These are phyloP conservation scores for Escallonia herrerae DNA, from an alignment of 129 eudicot species.

Conservation along the genomic window DNA sequence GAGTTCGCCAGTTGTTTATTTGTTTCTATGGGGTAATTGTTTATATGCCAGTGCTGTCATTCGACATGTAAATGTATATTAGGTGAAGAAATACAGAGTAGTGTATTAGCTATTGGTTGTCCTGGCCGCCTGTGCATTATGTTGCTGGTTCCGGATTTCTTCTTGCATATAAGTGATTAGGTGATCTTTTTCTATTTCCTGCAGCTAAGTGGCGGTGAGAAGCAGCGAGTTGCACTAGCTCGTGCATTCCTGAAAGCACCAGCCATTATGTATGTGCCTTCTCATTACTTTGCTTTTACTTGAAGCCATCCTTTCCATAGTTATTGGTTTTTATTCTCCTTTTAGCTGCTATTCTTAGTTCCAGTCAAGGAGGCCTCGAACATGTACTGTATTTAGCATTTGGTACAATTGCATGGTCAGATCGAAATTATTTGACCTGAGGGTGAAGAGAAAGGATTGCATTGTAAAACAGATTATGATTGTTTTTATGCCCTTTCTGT, in stretches of 20 bases:
- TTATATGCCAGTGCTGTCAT: too few relatives aligned
- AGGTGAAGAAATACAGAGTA: not conserved
- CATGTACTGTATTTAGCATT: too few relatives aligned
- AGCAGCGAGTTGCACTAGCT: conserved; percentile 92
- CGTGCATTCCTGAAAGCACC: conserved; percentile 96
- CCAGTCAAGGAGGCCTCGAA: too few relatives aligned
- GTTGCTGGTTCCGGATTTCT: too few relatives aligned
- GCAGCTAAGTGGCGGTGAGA: conserved; percentile 99
- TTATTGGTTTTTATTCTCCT: not conserved
- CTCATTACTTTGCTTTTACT: not conserved
- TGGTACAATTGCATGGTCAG: too few relatives aligned
- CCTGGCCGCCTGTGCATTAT: not conserved
- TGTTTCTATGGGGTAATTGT: too few relatives aligned
- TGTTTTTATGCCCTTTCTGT: too few relatives aligned
- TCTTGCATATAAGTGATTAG: not conserved
- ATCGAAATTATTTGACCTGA: too few relatives aligned
- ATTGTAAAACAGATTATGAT: too few relatives aligned
- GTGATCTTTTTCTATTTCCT: conserved; percentile 9
- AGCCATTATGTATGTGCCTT: conserved; percentile 55
- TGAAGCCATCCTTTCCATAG: not conserved
- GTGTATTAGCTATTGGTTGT: not conserved
- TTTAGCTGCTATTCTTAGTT: too few relatives aligned
- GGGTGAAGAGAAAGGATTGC: too few relatives aligned
- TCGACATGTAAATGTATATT: not conserved
- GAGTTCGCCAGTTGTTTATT: too few relatives aligned